A percentile compares a stretch with the other conserved stretches of the same genome.
phyloP scores from a whole-genome alignment of 371 early-diverging fungal species.

The Mortierella sp. region DNA sequence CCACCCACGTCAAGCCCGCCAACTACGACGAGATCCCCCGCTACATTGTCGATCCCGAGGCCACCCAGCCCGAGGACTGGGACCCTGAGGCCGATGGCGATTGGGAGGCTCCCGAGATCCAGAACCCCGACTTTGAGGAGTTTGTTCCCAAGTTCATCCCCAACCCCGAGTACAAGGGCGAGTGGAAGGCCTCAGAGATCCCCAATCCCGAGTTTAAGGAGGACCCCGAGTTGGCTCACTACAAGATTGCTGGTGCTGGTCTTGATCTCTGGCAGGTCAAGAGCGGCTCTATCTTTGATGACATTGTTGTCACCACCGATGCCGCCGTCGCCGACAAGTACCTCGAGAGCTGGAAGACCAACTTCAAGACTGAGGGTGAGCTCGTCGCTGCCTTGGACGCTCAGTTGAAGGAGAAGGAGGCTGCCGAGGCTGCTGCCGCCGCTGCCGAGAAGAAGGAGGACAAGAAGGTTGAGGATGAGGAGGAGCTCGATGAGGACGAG shows the following conservation, averaged over 20 bases:
- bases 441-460: slow-evolving; percentile 19
- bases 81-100: slow-evolving; percentile 87
- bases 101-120: slow-evolving; percentile 90
- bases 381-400: slow-evolving; percentile 69
- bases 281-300: slow-evolving; percentile 92
- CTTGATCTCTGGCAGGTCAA: slow-evolving; percentile 98
- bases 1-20: slow-evolving; percentile 84
- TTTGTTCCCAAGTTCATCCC: slow-evolving; percentile 86
- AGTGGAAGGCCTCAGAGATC: slow-evolving; percentile 92
- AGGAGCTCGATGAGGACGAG: slow-evolving; percentile 31
- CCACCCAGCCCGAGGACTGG: slow-evolving; percentile 95
- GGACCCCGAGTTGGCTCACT: slow-evolving; percentile 85
- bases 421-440: slow-evolving; percentile 31
- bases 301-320: slow-evolving; percentile 85
- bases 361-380: slow-evolving; percentile 72
- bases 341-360: slow-evolving; percentile 46
- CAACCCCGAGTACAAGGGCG: slow-evolving; percentile 97
- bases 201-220: slow-evolving; percentile 94
- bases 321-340: slow-evolving; percentile 73
- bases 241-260: slow-evolving; percentile 87
- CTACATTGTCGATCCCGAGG: slow-evolving; percentile 87
- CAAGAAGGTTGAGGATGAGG: slow-evolving; percentile 31
- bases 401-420: slow-evolving; percentile 61
- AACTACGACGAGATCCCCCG: slow-evolving; percentile 85
- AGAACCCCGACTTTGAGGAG: slow-evolving; percentile 91